Base-by-base conservation (phyloP, 2,329 filamentous ascomycete species). In the Septoria petroselini region DNA sequence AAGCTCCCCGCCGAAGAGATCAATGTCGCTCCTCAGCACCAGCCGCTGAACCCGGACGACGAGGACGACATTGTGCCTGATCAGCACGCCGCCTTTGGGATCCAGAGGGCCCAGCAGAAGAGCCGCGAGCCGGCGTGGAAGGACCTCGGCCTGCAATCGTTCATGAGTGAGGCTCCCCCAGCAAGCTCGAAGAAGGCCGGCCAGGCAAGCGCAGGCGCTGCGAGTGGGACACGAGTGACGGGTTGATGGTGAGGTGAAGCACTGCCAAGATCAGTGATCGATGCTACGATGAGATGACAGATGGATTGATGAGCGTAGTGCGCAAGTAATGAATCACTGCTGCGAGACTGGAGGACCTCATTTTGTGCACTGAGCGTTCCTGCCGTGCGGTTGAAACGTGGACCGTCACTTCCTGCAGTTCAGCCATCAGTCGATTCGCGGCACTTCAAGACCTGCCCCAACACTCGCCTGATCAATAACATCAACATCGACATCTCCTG, bases 61-160 rank as follows among this genome's bases (percentile, higher is more conserved):
- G 74, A 93, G 70, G 88, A 93, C 65, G 88, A 93, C 64, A 85
- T 93, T 3, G 88, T 93, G 3, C 88, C 88, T 0, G 87, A 93
- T 68, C 88, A 93, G 71, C 88, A 93, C 65, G 88, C 88, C 9
- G 88, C 88, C 0, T 93, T 93, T 67, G 88, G 88, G 31, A 93
- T 94, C 62, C 83, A 88, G 68, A 80, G 86, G 59, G 88, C 88
- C 7, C 91, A 86, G 12, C 85, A 89, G 71, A 79, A 79, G 57
- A 77, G 75, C 60, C 79, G 78, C 62, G 86, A 90, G 70, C 77
- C 85, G 1, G 83, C 82, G 6, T 94, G 88, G 88, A 85, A 84
- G 65, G 88, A 93, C 64, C 71, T 91, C 5, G 85, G 86, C 0
- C 73, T 93, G n/a, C 76, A 76, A 4, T 80, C 82, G 50, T 72